Conservation (phyloP, 2,329 filamentous ascomycete species). For the Arthrobotrys megalospora region DNA sequence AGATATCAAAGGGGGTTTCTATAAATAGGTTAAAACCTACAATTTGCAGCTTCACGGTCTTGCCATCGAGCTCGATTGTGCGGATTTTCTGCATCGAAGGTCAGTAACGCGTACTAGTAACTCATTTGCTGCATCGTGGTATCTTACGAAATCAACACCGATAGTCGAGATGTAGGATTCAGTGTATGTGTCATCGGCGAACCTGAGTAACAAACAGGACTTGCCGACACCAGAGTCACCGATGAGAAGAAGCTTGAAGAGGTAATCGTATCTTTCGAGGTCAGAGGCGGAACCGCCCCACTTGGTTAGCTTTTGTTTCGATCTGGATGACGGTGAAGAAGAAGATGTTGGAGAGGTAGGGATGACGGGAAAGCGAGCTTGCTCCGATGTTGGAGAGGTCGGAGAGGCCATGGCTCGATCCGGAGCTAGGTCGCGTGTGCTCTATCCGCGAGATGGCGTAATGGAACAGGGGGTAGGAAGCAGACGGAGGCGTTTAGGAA, state of each 20-base stretch:
- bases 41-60: constrained; percentile 99
- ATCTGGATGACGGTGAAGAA: constrained; percentile 13
- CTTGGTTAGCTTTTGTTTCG: constrained; percentile 41
- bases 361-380: constrained; percentile 50
- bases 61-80: constrained; percentile 98
- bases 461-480: constrained; percentile 24
- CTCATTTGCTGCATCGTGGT: background rate
- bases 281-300: constrained; percentile 28
- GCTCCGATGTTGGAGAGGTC: constrained; percentile 43
- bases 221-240: constrained; percentile 99
- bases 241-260: constrained; percentile 99
- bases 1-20: background rate
- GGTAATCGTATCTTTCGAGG: constrained; percentile 93
- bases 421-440: constrained; percentile 37
- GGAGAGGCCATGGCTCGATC: constrained; percentile 45
- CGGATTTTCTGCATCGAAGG: constrained; percentile 86
- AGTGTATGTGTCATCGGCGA: constrained; percentile 98
- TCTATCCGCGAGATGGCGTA: constrained; percentile 28
- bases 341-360: constrained; percentile 39
- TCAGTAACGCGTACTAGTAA: constrained; percentile 23
- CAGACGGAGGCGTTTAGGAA: constrained; percentile 14
- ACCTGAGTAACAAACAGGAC: constrained; percentile 97
- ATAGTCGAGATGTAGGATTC: constrained; percentile 99
- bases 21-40: constrained; percentile 72
- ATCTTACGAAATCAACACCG: constrained; percentile 95